phyloP scores from a whole-genome alignment of 2,329 filamentous ascomycete species.

The Sporothrix schenckii region DNA sequence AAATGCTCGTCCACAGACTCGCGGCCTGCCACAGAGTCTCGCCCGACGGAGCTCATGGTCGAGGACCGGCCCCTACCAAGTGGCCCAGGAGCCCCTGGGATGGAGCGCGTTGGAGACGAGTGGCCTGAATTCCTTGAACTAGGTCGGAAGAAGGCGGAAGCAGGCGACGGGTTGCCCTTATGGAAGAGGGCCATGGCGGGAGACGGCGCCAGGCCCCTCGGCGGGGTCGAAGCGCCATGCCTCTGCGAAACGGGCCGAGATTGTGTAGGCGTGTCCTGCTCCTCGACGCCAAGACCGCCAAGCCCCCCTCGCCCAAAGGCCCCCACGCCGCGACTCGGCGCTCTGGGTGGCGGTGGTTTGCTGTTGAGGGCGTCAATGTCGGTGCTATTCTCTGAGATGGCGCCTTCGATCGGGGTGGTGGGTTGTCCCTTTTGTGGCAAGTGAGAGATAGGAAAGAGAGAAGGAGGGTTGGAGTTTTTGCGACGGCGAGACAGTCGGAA shows the following conservation, averaged over 20 bases:
- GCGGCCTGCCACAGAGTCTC: constrained; percentile 70
- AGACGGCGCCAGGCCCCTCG: constrained; percentile 40
- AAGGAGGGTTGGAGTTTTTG: constrained; percentile 55
- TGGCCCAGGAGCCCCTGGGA: background rate
- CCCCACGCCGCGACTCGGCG: constrained; percentile 26
- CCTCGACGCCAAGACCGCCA: constrained; percentile 22
- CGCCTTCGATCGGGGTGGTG: constrained; percentile 27
- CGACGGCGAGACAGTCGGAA: constrained; percentile 79
- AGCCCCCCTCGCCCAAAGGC: constrained; percentile 27
- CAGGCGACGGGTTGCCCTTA: constrained; percentile 50
- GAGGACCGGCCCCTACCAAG: constrained; percentile 73
- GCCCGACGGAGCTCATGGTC: constrained; percentile 81
- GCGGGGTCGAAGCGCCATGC: constrained; percentile 40
- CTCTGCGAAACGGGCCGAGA: constrained; percentile 40
- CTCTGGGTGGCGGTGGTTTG: background rate
- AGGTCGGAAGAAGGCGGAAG: constrained; percentile 55
- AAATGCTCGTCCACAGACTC: constrained; percentile 72
- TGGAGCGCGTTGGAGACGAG: constrained; percentile 64
- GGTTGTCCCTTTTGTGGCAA: constrained; percentile 62
- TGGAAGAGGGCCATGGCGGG: constrained; percentile 41
- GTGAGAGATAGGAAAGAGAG: constrained; percentile 82
- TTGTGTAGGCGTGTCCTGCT: constrained; percentile 42
- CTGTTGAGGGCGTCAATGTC: background rate
- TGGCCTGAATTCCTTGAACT: constrained; percentile 59
- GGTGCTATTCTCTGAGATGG: constrained; percentile 28